Conservation (phyloP, 441 rosid species). For the Hypseocharis bilobata region DNA sequence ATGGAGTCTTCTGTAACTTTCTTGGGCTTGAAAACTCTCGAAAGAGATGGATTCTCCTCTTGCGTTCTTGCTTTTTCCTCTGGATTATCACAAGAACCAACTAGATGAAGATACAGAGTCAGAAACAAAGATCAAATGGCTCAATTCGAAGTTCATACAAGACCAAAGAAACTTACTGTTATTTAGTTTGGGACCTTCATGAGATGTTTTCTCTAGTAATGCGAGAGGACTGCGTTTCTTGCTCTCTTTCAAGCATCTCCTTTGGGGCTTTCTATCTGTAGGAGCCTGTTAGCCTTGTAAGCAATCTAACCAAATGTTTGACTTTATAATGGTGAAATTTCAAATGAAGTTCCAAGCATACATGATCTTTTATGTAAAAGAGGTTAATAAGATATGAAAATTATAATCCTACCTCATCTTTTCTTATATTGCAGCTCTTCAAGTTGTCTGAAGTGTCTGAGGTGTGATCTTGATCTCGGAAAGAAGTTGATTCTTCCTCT, state of each 20-base stretch:
- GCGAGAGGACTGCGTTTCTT: constrained; percentile 30
- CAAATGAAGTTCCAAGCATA: constrained; percentile 1
- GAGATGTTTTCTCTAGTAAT: constrained; percentile 21
- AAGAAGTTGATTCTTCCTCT: constrained; percentile 29
- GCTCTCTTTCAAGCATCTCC: constrained; percentile 21
- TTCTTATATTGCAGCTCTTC: constrained; percentile 4
- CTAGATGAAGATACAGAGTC: not conserved
- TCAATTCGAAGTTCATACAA: not conserved
- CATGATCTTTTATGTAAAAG: not conserved
- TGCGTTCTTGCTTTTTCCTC: constrained; percentile 10
- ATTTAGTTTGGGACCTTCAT: constrained; percentile 14
- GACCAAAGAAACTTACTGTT: constrained; percentile 17
- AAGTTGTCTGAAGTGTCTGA: constrained; percentile 1
- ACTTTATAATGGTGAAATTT: not conserved
- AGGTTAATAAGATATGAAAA: not conserved
- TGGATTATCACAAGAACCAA: not conserved
- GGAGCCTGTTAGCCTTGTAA: constrained; percentile 28
- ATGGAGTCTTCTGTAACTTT: constrained; percentile 30
- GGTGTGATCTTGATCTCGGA: constrained; percentile 3
- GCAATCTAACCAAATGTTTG: constrained; percentile 3
- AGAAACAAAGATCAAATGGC: not conserved
- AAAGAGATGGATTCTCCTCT: constrained; percentile 18
- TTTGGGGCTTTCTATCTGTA: constrained; percentile 23
- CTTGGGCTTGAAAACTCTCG: constrained; percentile 10
- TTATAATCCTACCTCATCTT: constrained; percentile 26